These are phyloP conservation scores for Plasmodium billcollinsi DNA, from an alignment of 169 alveolate species.

Conservation along the genomic window DNA sequence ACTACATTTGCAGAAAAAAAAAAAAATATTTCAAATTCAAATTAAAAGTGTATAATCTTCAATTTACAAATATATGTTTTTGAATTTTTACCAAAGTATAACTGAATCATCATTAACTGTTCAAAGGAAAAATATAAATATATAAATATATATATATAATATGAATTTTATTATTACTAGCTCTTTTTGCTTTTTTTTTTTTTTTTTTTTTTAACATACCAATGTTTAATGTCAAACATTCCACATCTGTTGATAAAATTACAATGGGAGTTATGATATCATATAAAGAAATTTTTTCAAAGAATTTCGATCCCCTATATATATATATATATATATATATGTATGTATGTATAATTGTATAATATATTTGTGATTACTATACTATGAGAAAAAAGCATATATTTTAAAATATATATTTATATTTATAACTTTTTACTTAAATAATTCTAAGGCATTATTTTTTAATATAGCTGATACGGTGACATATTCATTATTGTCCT, in stretches of 20 bases:
- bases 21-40: neutral
- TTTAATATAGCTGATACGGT: conserved; percentile 56
- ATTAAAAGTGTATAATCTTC: neutral
- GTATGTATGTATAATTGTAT: neutral
- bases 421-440: conserved; percentile 19
- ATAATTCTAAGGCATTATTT: conserved; percentile 27
- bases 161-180: neutral
- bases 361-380: neutral
- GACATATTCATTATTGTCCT: conserved; percentile 55
- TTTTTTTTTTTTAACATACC: conserved; percentile 15
- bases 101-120: conserved; percentile 63
- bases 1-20: conserved; percentile 2
- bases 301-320: conserved; percentile 52
- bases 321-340: neutral
- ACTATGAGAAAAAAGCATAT: neutral
- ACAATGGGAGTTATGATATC: conserved; percentile 56
- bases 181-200: neutral
- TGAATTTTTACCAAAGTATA: conserved; percentile 16
- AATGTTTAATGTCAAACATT: conserved; percentile 55
- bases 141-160: neutral
- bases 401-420: neutral
- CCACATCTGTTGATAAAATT: conserved; percentile 61
- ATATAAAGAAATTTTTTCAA: conserved; percentile 17
- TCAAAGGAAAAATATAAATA: neutral
- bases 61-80: neutral